Base-by-base conservation (phyloP, 331 rosid species). In the Malus hybrid region DNA sequence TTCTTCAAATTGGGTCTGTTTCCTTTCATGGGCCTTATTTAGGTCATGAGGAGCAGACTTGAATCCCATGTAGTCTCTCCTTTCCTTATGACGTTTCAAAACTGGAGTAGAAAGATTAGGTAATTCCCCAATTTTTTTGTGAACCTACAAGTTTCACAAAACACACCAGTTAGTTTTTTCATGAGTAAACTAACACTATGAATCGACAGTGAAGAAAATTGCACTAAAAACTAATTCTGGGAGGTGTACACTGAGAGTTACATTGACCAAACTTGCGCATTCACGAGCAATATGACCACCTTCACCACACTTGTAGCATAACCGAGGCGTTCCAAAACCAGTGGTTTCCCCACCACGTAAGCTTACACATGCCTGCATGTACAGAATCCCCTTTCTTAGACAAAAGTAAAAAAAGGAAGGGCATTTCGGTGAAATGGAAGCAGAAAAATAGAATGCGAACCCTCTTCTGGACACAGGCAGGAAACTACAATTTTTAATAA, bases 201-300 rank as follows among this genome's bases (percentile, higher is more conserved):
- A 73, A 22, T 39, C 33, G 4, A 34, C 12, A 29, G 3, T 64
- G n/a, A 42, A 44, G 10, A 46, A 48, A 14, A 32, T 18, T 11
- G 71, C 71, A 50, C 11, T 22, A 36, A 16, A n/a, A 13, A 72
- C 46, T 27, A 64, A 22, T 18, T 16, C 34, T 10, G 10, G 33
- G 31, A 36, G 15, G 27, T 19, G 52, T 34, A 72, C 18, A 36
- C 68, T 7, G 44, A 70, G 44, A 70, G 22, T 80, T 81, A 90
- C 96, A 90, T 85, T 85, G 5, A 78, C 10, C 28, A 80, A 75
- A 84, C 75, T 85, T 48, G 69, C 65, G 85, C 98, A 93, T 78
- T 90, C 99, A 67, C 98, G 87, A 29, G 98, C 97, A 80, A 92
- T 87, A 89, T 95, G 99, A 64, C 99, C 98, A 75, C 67, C 93